Evolutionary conservation across 768 basidiomycete genomes (phyloP).

Genomic region (Fistulinella prunicolor): DNA sequence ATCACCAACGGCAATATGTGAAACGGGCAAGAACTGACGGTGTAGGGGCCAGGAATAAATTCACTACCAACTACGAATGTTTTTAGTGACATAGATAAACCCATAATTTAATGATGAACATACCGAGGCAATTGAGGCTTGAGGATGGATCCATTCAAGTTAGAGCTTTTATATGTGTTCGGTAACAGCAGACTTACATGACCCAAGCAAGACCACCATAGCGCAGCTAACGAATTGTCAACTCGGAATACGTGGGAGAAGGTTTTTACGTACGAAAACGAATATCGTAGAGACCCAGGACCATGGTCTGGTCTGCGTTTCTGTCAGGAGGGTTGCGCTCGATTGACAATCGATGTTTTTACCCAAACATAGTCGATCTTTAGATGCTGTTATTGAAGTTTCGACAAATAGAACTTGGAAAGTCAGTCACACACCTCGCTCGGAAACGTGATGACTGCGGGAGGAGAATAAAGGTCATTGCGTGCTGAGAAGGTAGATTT

Average conservation of each 20-base stretch:
- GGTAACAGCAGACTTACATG: neutral
- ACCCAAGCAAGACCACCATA: constrained; percentile 1
- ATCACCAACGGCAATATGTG: neutral
- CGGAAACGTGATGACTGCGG: too few relatives aligned
- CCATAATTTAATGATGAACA: neutral
- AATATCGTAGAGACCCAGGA: constrained; percentile 1
- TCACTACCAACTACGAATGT: neutral
- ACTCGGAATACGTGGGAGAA: neutral
- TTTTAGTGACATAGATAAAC: neutral
- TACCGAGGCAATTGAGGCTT: neutral
- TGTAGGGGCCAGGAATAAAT: neutral
- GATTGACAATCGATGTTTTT: neutral
- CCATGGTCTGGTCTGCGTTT: neutral
- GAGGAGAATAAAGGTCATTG: too few relatives aligned
- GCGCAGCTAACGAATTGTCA: neutral
- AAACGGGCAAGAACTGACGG: neutral
- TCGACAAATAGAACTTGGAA: too few relatives aligned
- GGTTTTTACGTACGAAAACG: neutral
- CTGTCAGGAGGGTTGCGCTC: neutral
- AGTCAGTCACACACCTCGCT: too few relatives aligned
- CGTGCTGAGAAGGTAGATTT: too few relatives aligned
- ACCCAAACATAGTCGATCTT: constrained; percentile 8
- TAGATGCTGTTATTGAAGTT: neutral
- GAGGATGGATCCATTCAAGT: neutral
- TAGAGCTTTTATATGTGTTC: neutral